Evolutionary conservation across 2,329 filamentous ascomycete species (phyloP), one percentile per base, ranked within the genome.

Genomic region (Fusarium odoratissimum): DNA sequence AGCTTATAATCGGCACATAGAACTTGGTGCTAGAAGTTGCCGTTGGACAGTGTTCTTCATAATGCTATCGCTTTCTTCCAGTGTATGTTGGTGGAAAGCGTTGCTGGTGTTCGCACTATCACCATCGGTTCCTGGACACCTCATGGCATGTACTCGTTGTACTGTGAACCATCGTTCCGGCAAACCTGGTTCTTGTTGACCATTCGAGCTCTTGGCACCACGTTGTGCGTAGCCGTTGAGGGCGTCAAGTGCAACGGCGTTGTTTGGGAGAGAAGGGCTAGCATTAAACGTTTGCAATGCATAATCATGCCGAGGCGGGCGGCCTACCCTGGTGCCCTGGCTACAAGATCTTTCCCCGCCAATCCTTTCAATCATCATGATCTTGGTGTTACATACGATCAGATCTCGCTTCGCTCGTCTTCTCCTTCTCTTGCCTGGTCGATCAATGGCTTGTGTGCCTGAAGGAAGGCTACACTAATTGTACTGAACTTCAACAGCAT

Each of bases 61-160:
- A 4, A 14, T 10, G 3, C 8, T 21, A 2, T 45, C 12, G 7
- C 17, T 4, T 9, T 4, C 23, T 21, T 28, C 44, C 8, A 8
- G 12, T 28, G 3, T 13, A 28, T 21, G 6, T 7, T 21, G 4
- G 6, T 5, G 3, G 6, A 14, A 14, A 21, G 12, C 1, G 3
- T 21, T 46, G 1, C 3, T 1, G 5, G 25, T 28, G 2, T 7
- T 21, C 3, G 12, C 13, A 21, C 4, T 8, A 46, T 21, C 25
- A 3, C 16, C 17, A 21, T 14, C 25, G 8, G 8, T 5, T 21
- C 3, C 42, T 21, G 12, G 10, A 9, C 1, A 17, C 12, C 9
- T 5, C 7, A 16, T 19, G 12, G 8, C n/a, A 16, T 42, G 8
- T 6, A 11, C 40, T 42, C 9, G n/a, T 10, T 42, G 4, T 23